Conservation (phyloP, 805 yeast species). For the Yarrowia hollandica region DNA sequence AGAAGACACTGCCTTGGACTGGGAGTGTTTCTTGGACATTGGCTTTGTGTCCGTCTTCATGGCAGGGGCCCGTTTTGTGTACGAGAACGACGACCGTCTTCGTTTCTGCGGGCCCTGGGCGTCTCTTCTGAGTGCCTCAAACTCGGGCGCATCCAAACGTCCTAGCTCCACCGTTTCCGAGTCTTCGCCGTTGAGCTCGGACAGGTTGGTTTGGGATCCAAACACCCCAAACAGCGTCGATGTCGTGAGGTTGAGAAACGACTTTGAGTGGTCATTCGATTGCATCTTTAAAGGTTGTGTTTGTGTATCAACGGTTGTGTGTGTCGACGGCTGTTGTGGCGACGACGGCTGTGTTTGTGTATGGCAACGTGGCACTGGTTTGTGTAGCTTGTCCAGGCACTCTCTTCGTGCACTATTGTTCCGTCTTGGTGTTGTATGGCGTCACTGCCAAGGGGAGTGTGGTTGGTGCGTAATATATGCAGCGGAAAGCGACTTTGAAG, state of each 20-base stretch:
- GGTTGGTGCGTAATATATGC: slow-evolving; percentile 12
- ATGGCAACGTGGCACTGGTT: too few species aligned
- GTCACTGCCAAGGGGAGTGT: slow-evolving; percentile 1
- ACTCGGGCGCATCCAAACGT: slow-evolving; percentile 21
- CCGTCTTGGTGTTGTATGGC: too few species aligned
- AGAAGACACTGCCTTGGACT: neutral
- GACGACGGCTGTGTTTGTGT: neutral
- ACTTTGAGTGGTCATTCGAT: slow-evolving; percentile 29
- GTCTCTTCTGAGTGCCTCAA: slow-evolving; percentile 13
- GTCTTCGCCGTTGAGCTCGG: slow-evolving; percentile 42
- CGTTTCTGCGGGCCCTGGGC: slow-evolving; percentile 18
- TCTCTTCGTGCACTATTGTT: too few species aligned
- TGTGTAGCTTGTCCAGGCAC: too few species aligned
- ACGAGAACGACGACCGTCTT: slow-evolving; percentile 1
- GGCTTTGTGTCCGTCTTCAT: neutral
- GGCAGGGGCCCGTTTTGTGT: neutral
- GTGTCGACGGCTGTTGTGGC: neutral
- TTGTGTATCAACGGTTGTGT: neutral
- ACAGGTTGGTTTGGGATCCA: slow-evolving; percentile 44
- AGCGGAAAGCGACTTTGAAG: neutral
- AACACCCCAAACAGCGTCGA: slow-evolving; percentile 44
- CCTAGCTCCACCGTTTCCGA: slow-evolving; percentile 18
- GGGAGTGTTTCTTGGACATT: neutral
- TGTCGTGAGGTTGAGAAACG: slow-evolving; percentile 37
- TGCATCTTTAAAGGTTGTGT: neutral